Conservation (phyloP, 306 rosid species). For the Quercus aquifolioides region DNA sequence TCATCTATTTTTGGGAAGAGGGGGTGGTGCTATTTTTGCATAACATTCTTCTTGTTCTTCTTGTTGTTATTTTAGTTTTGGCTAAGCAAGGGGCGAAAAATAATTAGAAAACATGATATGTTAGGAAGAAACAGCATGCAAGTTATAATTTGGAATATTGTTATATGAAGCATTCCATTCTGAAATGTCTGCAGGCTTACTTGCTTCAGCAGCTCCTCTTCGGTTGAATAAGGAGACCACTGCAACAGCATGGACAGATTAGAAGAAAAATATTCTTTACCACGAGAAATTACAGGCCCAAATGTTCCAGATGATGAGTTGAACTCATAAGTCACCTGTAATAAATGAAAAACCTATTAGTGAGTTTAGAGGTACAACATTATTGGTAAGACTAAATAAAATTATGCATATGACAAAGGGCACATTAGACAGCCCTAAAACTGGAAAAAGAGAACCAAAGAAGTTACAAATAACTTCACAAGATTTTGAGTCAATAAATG, state of each 20-base stretch:
- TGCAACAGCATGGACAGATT: conserved; percentile 38
- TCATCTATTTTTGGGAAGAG: no score
- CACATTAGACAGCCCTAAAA: no score
- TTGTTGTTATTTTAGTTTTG: no score
- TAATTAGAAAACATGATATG: background rate
- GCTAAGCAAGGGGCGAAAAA: background rate
- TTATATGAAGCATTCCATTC: background rate
- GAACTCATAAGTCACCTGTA: conserved; percentile 42
- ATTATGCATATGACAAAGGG: no score
- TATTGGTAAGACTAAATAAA: no score
- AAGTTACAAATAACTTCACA: no score
- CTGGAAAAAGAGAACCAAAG: no score
- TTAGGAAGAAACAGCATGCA: background rate
- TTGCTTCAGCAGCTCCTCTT: conserved; percentile 47
- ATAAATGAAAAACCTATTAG: background rate
- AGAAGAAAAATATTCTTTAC: conserved; percentile 31
- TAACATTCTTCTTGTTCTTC: no score
- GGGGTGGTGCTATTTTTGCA: no score
- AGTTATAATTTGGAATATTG: background rate
- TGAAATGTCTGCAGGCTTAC: conserved; percentile 20
- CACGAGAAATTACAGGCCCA: conserved; percentile 26
- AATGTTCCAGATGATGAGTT: conserved; percentile 23
- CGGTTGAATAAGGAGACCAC: conserved; percentile 55
- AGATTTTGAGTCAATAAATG: no score
- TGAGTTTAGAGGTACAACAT: no score